These are phyloP conservation scores for Polyporus arcularius DNA, from an alignment of 768 basidiomycete species.

Conservation along the genomic window DNA sequence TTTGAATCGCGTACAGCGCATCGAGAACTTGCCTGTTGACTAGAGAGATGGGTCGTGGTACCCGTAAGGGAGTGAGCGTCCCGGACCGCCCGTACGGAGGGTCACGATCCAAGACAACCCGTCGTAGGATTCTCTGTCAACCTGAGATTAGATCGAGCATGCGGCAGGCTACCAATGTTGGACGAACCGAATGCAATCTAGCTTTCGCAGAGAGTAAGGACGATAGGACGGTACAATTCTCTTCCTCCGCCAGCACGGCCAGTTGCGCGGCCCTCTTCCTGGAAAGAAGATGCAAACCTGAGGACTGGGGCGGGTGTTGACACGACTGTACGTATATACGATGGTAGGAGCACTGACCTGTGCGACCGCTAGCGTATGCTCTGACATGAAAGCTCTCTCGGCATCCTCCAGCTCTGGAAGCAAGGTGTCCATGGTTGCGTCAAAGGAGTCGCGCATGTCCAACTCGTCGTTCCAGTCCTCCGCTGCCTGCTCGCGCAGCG, in stretches of 20 bases:
- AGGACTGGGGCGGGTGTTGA: not conserved
- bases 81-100: not conserved
- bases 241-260: not conserved
- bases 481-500: not conserved
- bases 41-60: conserved; percentile 27
- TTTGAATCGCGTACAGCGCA: conserved; percentile 54
- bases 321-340: not conserved
- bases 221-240: not conserved
- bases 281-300: not conserved
- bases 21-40: conserved; percentile 42
- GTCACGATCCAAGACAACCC: conserved; percentile 3
- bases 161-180: not conserved
- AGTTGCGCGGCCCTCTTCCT: not conserved
- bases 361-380: conserved; percentile 21
- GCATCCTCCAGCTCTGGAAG: conserved; percentile 38
- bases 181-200: conserved; percentile 19
- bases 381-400: conserved; percentile 29
- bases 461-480: not conserved
- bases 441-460: conserved; percentile 31
- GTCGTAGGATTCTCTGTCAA: conserved; percentile 12
- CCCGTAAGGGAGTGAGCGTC: conserved; percentile 38
- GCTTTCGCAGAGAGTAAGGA: conserved; percentile 14
- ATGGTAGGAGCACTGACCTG: conserved; percentile 19
- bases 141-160: not conserved
- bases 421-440: conserved; percentile 33